Conservation (phyloP, 352 stramenopile species). For the Phytophthora sp. region DNA sequence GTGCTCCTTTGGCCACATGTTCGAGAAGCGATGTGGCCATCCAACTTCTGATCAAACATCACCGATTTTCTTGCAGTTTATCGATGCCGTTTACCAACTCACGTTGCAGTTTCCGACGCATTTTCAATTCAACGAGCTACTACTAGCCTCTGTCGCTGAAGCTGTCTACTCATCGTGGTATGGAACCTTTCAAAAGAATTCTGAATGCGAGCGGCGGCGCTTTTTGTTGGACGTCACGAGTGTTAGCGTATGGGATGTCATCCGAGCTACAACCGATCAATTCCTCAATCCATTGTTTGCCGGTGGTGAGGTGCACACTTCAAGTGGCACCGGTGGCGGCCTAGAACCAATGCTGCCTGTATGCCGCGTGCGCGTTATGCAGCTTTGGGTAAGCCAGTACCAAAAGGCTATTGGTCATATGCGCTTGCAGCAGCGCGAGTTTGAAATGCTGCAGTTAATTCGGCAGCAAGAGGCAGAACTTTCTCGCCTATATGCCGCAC, state of each 20-base stretch:
- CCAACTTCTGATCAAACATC: conserved; percentile 93
- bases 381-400: conserved; percentile 87
- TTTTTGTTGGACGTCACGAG: conserved; percentile 74
- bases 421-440: conserved; percentile 85
- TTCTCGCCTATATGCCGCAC: conserved; percentile 61
- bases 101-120: conserved; percentile 95
- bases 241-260: conserved; percentile 86
- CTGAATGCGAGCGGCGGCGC: conserved; percentile 69
- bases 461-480: conserved; percentile 83
- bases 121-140: conserved; percentile 98
- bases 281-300: conserved; percentile 86
- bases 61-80: conserved; percentile 98
- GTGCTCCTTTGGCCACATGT: conserved; percentile 91
- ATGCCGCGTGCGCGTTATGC: conserved; percentile 87
- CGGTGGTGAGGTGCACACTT: conserved; percentile 33
- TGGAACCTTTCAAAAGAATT: conserved; percentile 92
- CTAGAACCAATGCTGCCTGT: conserved; percentile 83
- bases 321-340: conserved; percentile 19
- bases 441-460: conserved; percentile 85
- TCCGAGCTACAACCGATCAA: conserved; percentile 81
- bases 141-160: conserved; percentile 94
- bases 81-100: conserved; percentile 98
- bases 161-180: conserved; percentile 97
- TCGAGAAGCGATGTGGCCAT: conserved; percentile 79
- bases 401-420: conserved; percentile 90